Percentiles rank a stretch among this genome's conserved stretches.
phyloP scores from a whole-genome alignment of 345 rosid species.

The Eucalyptus victrix region DNA sequence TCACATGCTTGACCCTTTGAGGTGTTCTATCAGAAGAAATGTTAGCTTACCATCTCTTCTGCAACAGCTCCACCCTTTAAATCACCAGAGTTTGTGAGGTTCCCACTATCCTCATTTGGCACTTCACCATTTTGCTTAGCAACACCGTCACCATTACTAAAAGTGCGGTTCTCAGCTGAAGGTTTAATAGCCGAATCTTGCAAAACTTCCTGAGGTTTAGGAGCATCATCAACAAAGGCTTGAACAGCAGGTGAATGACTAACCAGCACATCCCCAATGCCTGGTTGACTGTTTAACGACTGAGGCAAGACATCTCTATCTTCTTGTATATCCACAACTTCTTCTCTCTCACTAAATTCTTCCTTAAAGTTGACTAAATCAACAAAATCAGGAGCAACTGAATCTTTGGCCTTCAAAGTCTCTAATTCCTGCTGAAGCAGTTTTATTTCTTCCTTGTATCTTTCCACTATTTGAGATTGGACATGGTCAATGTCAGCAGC shows the following conservation, averaged over 20 bases:
- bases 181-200: constrained; percentile 11
- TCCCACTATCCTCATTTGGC: constrained; percentile 14
- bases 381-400: constrained; percentile 11
- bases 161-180: constrained; percentile 14
- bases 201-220: constrained; percentile 16
- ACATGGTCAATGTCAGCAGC: constrained; percentile 29
- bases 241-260: constrained; percentile 7
- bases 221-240: not conserved
- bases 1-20: not conserved
- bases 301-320: constrained; percentile 32
- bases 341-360: constrained; percentile 39
- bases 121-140: constrained; percentile 31
- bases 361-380: constrained; percentile 18
- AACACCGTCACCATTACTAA: constrained; percentile 13
- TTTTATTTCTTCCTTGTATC: constrained; percentile 44
- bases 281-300: constrained; percentile 13
- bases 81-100: constrained; percentile 23
- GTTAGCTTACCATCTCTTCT: constrained; percentile 50
- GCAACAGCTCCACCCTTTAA: constrained; percentile 24
- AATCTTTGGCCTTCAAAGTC: constrained; percentile 20
- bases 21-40: not conserved
- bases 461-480: constrained; percentile 43
- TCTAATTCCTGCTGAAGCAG: constrained; percentile 50
- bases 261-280: constrained; percentile 6
- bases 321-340: constrained; percentile 60